Evolutionary conservation across 257 asterid species (phyloP).

Genomic region (Fraxinus excelsior): DNA sequence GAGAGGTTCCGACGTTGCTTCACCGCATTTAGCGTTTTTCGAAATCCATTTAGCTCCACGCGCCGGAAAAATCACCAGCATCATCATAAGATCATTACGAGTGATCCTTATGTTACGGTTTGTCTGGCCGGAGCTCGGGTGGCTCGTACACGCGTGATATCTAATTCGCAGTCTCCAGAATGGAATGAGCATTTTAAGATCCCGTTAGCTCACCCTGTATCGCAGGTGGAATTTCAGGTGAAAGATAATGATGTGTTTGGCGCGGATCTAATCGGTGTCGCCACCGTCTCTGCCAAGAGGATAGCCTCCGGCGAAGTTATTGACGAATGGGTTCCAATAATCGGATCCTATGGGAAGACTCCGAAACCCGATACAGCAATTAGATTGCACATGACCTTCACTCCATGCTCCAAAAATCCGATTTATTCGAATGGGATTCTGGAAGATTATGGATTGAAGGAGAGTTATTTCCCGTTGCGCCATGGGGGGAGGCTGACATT

Average conservation of each 20-base stretch:
- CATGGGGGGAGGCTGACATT: slow-evolving; percentile 73
- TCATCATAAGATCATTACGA: slow-evolving; percentile 66
- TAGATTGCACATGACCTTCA: slow-evolving; percentile 60
- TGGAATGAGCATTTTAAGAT: slow-evolving; percentile 82
- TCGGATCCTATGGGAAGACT: slow-evolving; percentile 66
- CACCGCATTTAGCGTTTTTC: slow-evolving; percentile 48
- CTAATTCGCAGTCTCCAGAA: slow-evolving; percentile 77
- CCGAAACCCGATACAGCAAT: slow-evolving; percentile 70
- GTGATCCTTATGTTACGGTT: slow-evolving; percentile 91
- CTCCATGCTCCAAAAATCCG: slow-evolving; percentile 51
- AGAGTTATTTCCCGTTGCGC: slow-evolving; percentile 76
- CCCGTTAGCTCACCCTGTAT: slow-evolving; percentile 85
- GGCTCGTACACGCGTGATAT: slow-evolving; percentile 76
- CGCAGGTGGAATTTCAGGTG: slow-evolving; percentile 78
- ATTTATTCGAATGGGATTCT: slow-evolving; percentile 43
- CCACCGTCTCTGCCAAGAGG: slow-evolving; percentile 54
- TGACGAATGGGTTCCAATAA: slow-evolving; percentile 82
- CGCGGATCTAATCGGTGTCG: slow-evolving; percentile 77
- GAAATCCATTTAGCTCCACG: slow-evolving; percentile 43
- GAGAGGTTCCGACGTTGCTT: slow-evolving; percentile 75
- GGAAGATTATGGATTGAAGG: slow-evolving; percentile 46
- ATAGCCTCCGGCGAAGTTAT: slow-evolving; percentile 63
- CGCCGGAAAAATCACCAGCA: slow-evolving; percentile 28
- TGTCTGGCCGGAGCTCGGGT: slow-evolving; percentile 81
- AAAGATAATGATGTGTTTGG: slow-evolving; percentile 93